Base-by-base conservation (phyloP, 768 basidiomycete genomes). In the Russula abietina region DNA sequence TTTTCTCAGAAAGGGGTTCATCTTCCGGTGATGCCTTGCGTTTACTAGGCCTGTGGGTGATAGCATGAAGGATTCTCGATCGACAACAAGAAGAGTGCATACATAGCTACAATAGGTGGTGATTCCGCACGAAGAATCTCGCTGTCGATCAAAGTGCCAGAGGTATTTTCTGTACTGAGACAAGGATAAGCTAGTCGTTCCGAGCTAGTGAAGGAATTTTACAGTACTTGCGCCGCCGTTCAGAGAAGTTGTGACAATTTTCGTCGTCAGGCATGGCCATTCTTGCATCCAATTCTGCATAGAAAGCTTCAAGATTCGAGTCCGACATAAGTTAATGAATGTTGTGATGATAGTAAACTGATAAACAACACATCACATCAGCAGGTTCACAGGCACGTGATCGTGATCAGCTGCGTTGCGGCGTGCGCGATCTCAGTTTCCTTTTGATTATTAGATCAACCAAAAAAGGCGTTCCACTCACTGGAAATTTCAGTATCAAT, bases 211-310 rank as follows among this genome's bases (percentile, higher is more conserved):
- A n/a, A 32, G 3, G 36, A n/a, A 32, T 14, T 19, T 26, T 30
- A 41, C 38, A 55, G 33, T 43, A 53, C 58, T 43, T 28, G 46
- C 1, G 38, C 17, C 5, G 17, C 28, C 17, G 38, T 33, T 58
- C 43, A 17, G 58, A 46, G 36, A 43, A 26, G 33, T 50, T 45
- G 4, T 45, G 51, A 38, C 54, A 59, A 12, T 55, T 46, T 16
- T 58, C 63, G 16, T 61, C 38, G 16, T 59, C 57, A 2, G 60
- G 46, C 22, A 58, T 28, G n/a, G 56, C 64, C 64, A 67, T 67
- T 22, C 66, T 67, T 55, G 58, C 46, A 6, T 67, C 66, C 49
- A 67, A 55, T 60, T 51, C 66, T 41, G 52, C 52, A 53, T 67
- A 67, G 46, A 67, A 66, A 46, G 19, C 50, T 57, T 65, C 50